phyloP scores from a whole-genome alignment of 2,329 filamentous ascomycete species.

The Fusarium papillatum region DNA sequence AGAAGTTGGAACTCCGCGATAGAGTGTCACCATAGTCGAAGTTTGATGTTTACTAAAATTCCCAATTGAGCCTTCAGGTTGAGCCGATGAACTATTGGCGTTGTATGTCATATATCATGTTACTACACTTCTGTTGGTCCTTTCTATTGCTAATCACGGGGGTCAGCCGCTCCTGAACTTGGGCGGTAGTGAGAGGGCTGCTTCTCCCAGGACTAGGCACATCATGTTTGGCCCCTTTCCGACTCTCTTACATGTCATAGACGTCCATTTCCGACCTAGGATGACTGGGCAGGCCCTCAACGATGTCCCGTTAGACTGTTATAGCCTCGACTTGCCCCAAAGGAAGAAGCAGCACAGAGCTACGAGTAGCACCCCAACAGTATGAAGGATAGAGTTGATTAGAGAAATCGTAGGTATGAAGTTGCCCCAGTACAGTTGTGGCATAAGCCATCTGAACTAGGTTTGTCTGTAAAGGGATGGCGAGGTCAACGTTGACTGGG shows the following conservation, averaged over 20 bases:
- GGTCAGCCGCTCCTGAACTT: slow-evolving; percentile 54
- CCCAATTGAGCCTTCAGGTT: slow-evolving; percentile 38
- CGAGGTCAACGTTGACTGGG: slow-evolving; percentile 57
- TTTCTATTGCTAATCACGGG: slow-evolving; percentile 58
- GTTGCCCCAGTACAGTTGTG: not conserved
- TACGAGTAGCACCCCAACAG: not conserved
- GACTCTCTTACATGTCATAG: too few species aligned
- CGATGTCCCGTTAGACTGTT: too few species aligned
- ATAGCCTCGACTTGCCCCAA: too few species aligned
- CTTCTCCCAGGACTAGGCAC: slow-evolving; percentile 49
- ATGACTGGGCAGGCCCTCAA: too few species aligned
- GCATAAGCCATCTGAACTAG: slow-evolving; percentile 49
- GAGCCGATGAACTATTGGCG: slow-evolving; percentile 52
- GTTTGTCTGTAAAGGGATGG: slow-evolving; percentile 61
- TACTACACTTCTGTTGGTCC: slow-evolving; percentile 50
- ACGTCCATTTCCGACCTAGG: too few species aligned
- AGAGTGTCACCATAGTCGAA: slow-evolving; percentile 30
- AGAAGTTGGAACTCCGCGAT: slow-evolving; percentile 15
- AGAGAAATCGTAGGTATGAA: not conserved
- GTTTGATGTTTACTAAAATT: not conserved
- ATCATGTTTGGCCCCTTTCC: too few species aligned
- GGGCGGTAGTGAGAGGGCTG: slow-evolving; percentile 18
- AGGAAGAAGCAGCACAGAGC: not conserved
- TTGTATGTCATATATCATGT: slow-evolving; percentile 57
- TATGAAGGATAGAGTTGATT: too few species aligned